Evolutionary conservation across 2,329 filamentous ascomycete genomes (phyloP), one percentile per base, ranked within the genome.

Genomic region (Penicillium hordei): DNA sequence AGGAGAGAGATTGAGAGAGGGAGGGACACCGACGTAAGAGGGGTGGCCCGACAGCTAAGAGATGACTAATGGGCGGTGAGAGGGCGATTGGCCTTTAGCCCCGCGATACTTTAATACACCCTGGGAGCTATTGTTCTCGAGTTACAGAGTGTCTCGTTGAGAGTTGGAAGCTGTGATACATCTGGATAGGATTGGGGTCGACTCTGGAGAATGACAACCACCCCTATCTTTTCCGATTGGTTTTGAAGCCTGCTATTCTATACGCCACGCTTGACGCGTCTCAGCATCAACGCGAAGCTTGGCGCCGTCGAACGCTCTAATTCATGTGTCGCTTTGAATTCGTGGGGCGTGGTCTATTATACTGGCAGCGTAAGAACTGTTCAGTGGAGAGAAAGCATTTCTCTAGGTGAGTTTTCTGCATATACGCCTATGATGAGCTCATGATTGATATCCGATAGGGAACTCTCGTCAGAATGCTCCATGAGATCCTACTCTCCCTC

Each of bases 401-500:
- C 29, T 65, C 64, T 36, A 69, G 70, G 68, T 74, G 55, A 42
- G 66, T 63, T 38, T 51, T 25, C n/a, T 21, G 27, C 53, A 70
- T 67, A 48, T 59, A 65, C 43, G 48, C 60, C 15, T 17, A 6
- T 31, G 42, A 34, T 10, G 9, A 23, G 36, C 36, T 42, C 6
- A 21, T 48, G 15, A 23, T 25, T 57, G 21, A 53, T 12, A 40
- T 25, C 21, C 34, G 12, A 57, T 48, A 57, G 55, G 40, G 49
- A 57, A 46, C 39, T 53, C 27, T 59, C 62, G 54, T 58, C 72
- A 77, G 69, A 66, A 99, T 99, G 94, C 90, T 99, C 75, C 94
- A 97, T 85, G 94, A 99, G 82, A 91, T 99, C 79, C 87, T 97
- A 76, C 88, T 99, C 76, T 93, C 93, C 75, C 87, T 97, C 76